Evolutionary conservation across 169 alveolate genomes (phyloP).

Genomic region (Hepatocystis sp.): DNA sequence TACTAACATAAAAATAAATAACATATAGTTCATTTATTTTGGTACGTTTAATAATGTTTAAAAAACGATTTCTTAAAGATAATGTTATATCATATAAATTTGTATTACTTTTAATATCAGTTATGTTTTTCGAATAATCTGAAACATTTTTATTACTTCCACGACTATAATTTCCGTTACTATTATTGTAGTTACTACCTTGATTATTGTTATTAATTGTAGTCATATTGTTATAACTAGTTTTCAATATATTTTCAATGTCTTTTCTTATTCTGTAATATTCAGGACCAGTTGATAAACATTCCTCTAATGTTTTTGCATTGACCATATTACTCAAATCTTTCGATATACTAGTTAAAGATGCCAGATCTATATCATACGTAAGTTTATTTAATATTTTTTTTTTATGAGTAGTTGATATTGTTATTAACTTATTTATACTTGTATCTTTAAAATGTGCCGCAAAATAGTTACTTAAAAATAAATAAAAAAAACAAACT

Average conservation of each 20-base stretch:
- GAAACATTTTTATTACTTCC: not conserved
- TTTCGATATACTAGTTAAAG: constrained; percentile 59
- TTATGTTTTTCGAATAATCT: not conserved
- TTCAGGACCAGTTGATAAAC: constrained; percentile 75
- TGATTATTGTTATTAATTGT: not conserved
- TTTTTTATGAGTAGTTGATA: constrained; percentile 57
- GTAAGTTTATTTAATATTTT: constrained; percentile 43
- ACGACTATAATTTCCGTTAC: not conserved
- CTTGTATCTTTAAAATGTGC: constrained; percentile 27
- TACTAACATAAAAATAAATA: constrained; percentile 47
- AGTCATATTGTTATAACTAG: not conserved
- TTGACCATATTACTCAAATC: constrained; percentile 46
- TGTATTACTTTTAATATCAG: constrained; percentile 12
- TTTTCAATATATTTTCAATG: constrained; percentile 24
- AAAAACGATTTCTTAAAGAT: constrained; percentile 58
- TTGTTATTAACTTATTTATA: constrained; percentile 28
- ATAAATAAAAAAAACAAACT: constrained; percentile 64
- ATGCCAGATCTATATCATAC: constrained; percentile 27
- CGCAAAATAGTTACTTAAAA: constrained; percentile 60
- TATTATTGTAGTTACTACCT: not conserved
- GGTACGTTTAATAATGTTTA: constrained; percentile 64
- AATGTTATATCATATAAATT: constrained; percentile 57
- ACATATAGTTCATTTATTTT: constrained; percentile 39
- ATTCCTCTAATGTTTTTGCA: constrained; percentile 71
- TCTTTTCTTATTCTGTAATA: constrained; percentile 73